phyloP scores from a whole-genome alignment of 2,329 filamentous ascomycete genomes.

The Diaporthe eres region DNA sequence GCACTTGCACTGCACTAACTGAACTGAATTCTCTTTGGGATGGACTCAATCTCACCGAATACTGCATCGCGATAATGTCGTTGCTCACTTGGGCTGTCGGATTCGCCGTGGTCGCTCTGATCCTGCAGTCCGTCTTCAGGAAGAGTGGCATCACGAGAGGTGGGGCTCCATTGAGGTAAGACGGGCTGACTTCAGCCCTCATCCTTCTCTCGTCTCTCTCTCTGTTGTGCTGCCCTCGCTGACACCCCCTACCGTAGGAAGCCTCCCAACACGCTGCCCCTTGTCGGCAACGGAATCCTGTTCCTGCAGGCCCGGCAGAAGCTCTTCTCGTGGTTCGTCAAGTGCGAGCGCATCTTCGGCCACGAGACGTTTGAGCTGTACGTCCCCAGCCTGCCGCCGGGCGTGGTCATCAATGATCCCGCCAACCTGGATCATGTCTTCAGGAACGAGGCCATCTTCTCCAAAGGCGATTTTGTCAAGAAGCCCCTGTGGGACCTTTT shows the following conservation, averaged over 20 bases:
- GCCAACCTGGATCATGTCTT: constrained; percentile 74
- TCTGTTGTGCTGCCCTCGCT: background rate
- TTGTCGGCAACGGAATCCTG: constrained; percentile 72
- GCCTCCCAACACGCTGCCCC: constrained; percentile 65
- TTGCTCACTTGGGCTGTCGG: constrained; percentile 36
- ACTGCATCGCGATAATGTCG: constrained; percentile 30
- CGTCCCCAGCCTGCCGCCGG: constrained; percentile 73
- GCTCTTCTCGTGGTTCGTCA: constrained; percentile 74
- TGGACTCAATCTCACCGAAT: background rate
- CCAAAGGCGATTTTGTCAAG: constrained; percentile 75
- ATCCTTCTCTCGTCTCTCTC: background rate
- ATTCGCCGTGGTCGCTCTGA: constrained; percentile 26
- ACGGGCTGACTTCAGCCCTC: background rate
- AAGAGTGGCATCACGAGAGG: constrained; percentile 42
- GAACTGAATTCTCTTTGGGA: background rate
- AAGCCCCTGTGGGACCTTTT: constrained; percentile 73
- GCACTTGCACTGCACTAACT: background rate
- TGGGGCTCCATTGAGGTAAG: constrained; percentile 43
- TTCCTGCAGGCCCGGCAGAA: constrained; percentile 73
- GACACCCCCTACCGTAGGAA: constrained; percentile 51
- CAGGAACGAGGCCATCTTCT: constrained; percentile 71
- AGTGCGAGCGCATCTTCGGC: constrained; percentile 69
- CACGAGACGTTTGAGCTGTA: constrained; percentile 73
- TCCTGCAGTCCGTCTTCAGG: constrained; percentile 37
- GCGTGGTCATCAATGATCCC: constrained; percentile 74